Conservation (phyloP, 371 early-diverging fungal species). For the Zychaea mexicana region DNA sequence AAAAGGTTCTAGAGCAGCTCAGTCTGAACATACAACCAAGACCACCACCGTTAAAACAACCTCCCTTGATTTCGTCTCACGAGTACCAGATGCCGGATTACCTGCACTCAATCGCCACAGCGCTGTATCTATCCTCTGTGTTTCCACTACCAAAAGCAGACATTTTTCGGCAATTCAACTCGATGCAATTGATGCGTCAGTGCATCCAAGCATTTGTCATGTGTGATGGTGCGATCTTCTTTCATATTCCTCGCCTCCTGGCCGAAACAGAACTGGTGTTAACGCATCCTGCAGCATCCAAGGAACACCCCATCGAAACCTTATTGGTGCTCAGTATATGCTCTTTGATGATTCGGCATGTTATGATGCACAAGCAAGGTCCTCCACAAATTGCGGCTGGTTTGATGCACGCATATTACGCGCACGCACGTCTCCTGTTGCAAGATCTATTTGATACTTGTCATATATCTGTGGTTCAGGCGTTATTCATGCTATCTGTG, state of each 20-base stretch:
- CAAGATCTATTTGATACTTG: conserved; percentile 46
- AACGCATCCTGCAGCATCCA: conserved; percentile 30
- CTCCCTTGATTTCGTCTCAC: conserved; percentile 3
- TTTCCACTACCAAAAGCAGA: conserved; percentile 17
- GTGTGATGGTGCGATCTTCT: conserved; percentile 41
- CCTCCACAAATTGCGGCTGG: conserved; percentile 26
- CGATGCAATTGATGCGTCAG: conserved; percentile 41
- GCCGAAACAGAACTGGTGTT: conserved; percentile 37
- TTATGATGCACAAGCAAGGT: conserved; percentile 27
- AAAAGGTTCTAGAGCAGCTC: conserved; percentile 47
- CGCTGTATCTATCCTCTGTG: conserved; percentile 16
- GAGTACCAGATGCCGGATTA: conserved; percentile 23
- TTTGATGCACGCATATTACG: conserved; percentile 35
- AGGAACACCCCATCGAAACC: conserved; percentile 30
- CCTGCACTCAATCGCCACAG: conserved; percentile 24
- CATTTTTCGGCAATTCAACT: conserved; percentile 33
- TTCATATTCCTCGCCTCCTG: conserved; percentile 33
- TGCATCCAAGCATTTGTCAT: conserved; percentile 44
- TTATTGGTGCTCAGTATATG: conserved; percentile 42
- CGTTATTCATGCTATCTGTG: conserved; percentile 41
- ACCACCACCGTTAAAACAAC: conserved; percentile 19
- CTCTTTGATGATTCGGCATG: conserved; percentile 42
- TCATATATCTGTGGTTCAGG: conserved; percentile 41
- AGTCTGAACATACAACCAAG: conserved; percentile 42
- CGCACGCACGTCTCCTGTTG: conserved; percentile 38